phyloP scores from a whole-genome alignment of 2,329 filamentous ascomycete genomes.

The Triangularia setosa region DNA sequence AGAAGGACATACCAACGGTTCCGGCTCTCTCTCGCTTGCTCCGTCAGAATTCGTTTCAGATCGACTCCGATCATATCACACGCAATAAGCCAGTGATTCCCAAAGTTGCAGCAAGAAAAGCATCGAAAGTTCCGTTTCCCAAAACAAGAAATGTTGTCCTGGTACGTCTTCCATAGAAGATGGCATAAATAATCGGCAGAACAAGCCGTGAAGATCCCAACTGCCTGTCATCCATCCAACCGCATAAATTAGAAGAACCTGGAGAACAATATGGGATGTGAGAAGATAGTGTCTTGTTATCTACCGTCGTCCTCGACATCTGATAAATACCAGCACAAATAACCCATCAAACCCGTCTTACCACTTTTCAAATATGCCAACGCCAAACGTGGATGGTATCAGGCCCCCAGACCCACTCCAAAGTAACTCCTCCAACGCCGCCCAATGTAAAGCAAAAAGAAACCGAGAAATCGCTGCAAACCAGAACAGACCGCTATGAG shows the following conservation, averaged over 20 bases:
- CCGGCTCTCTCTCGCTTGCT: not conserved
- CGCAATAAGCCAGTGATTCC: not conserved
- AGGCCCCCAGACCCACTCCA: conserved; percentile 3
- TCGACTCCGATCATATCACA: not conserved
- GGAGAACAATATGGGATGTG: not conserved
- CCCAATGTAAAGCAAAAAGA: conserved; percentile 15
- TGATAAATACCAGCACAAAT: not conserved
- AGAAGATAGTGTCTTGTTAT: not conserved
- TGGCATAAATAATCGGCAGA: not conserved
- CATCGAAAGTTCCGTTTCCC: not conserved
- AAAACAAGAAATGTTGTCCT: not conserved
- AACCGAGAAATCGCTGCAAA: not conserved
- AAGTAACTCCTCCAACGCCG: conserved; percentile 17
- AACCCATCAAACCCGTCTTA: not conserved
- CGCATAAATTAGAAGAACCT: not conserved
- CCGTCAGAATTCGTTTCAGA: not conserved
- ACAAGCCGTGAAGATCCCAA: not conserved
- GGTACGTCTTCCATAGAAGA: not conserved
- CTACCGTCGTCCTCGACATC: not conserved
- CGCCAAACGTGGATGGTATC: conserved; percentile 24
- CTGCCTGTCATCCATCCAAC: not conserved
- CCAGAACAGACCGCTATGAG: not conserved
- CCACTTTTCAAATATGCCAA: conserved; percentile 7
- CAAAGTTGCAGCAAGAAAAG: not conserved
- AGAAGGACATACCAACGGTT: not conserved